A percentile compares a stretch with the other conserved stretches of the same genome.
Conservation (phyloP, 495 filamentous ascomycete species). For the Penicillium angulare region DNA sequence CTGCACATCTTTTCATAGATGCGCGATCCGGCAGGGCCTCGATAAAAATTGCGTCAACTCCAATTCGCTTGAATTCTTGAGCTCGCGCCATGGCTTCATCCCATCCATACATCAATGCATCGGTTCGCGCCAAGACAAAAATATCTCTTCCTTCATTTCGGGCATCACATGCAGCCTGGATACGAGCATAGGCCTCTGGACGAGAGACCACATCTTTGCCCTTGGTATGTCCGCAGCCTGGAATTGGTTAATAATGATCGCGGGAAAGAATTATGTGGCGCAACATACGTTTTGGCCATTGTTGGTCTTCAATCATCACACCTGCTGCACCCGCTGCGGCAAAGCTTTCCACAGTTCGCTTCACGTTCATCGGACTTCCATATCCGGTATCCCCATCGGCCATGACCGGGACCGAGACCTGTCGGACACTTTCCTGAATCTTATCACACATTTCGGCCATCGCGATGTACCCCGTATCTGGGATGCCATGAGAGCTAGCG, state of each 20-base stretch:
- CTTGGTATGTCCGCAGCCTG: constrained; percentile 45
- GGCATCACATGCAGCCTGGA: constrained; percentile 39
- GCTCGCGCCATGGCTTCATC: constrained; percentile 37
- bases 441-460: constrained; percentile 43
- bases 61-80: constrained; percentile 34
- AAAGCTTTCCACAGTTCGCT: constrained; percentile 38
- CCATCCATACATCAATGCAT: constrained; percentile 35
- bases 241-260: background rate
- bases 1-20: constrained; percentile 31
- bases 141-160: constrained; percentile 42
- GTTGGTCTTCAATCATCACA: constrained; percentile 44
- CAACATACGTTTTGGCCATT: constrained; percentile 32
- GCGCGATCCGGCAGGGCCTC: constrained; percentile 41
- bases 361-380: constrained; percentile 43
- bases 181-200: constrained; percentile 38
- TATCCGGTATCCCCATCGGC: constrained; percentile 43
- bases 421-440: constrained; percentile 35
- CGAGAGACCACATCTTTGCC: constrained; percentile 41
- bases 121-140: constrained; percentile 41
- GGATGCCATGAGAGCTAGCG: constrained; percentile 32
- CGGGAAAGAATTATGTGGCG: background rate
- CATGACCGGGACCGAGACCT: constrained; percentile 36
- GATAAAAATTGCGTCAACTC: constrained; percentile 41
- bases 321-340: constrained; percentile 36
- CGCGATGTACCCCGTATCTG: constrained; percentile 45